Conservation (phyloP, 2,329 filamentous ascomycete genomes). For the Pyrenochaeta sp. region DNA sequence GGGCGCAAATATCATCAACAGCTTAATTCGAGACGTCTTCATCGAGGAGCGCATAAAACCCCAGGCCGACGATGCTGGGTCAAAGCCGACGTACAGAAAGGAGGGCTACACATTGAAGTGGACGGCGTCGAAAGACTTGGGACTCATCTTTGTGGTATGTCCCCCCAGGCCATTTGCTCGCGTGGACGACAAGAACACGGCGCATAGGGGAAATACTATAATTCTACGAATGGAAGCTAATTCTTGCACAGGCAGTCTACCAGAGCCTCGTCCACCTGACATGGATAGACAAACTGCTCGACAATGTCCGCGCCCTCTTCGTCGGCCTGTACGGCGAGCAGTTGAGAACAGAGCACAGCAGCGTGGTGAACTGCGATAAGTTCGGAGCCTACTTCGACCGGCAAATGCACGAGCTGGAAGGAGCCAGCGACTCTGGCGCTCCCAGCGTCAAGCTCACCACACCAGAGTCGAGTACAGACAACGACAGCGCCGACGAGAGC, state of each 20-base stretch:
- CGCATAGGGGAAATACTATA: background rate
- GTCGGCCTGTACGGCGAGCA: conserved; percentile 89
- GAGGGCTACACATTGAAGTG: conserved; percentile 96
- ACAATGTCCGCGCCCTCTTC: conserved; percentile 93
- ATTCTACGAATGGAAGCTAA: conserved; percentile 2
- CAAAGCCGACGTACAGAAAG: conserved; percentile 80
- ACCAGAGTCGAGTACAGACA: conserved; percentile 60
- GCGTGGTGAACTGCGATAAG: conserved; percentile 74
- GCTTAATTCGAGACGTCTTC: conserved; percentile 94
- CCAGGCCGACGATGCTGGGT: conserved; percentile 66
- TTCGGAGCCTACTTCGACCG: conserved; percentile 97
- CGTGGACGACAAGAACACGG: background rate
- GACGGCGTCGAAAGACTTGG: conserved; percentile 90
- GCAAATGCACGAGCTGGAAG: conserved; percentile 83
- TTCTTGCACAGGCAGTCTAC: conserved; percentile 79
- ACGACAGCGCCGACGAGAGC: conserved; percentile 58
- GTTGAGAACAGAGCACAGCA: conserved; percentile 80
- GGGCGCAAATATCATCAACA: conserved; percentile 86
- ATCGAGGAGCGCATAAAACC: conserved; percentile 87
- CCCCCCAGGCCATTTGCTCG: background rate
- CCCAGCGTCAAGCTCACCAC: conserved; percentile 55
- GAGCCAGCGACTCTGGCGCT: conserved; percentile 54
- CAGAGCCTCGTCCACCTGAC: conserved; percentile 92
- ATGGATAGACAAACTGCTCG: conserved; percentile 96
- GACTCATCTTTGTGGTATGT: conserved; percentile 89